Evolutionary conservation across 148 eudicot genomes (phyloP), one percentile per base, ranked within the genome.

Genomic region (Drosera capensis): DNA sequence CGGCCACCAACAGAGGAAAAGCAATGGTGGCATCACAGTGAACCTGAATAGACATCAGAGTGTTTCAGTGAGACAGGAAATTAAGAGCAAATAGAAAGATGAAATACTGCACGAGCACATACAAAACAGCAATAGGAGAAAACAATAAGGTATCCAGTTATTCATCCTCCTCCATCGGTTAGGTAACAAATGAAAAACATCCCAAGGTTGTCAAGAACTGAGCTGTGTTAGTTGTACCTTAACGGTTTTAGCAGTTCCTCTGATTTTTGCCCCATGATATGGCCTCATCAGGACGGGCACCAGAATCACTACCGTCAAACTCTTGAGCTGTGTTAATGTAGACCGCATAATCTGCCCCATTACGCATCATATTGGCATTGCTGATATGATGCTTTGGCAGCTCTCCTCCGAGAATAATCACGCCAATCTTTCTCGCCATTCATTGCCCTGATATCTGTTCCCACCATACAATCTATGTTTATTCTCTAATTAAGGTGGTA

Each of bases 261-360:
- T 67, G 38, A 90, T 80, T 64, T n/a, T 90, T 84, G 1, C 95
- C 99, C 99, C 97, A 90, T 1, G 94, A 82, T 30, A 82, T 71
- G 44, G 93, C 95, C 76, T 86, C 93, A 62, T 86, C 95, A 40
- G 93, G 95, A 38, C 81, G 80, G 24, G 95, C 93, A 62, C 95
- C 93, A 19, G 93, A 86, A 69, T 86, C 96, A 58, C 86, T 78
- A 38, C 96, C 96, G 58, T 86, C 94, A 38, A 71, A 82, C 65
- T 86, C 93, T 52, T 86, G 96, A 8, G 96, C 96, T 1, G 96
- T 86, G 64, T 86, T 85, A 14, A 80, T 72, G 44, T 74, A 80
- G 53, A 82, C 86, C 14, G 82, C 99, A 69, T 53, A 90, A 72
- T 82, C 93, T 23, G 96, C 93, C 25, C 87, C 94, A 41, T 86